Evolutionary conservation across 2,329 filamentous ascomycete genomes (phyloP), one percentile per base, ranked within the genome.

Genomic region (Pseudogymnoascus verrucosus): DNA sequence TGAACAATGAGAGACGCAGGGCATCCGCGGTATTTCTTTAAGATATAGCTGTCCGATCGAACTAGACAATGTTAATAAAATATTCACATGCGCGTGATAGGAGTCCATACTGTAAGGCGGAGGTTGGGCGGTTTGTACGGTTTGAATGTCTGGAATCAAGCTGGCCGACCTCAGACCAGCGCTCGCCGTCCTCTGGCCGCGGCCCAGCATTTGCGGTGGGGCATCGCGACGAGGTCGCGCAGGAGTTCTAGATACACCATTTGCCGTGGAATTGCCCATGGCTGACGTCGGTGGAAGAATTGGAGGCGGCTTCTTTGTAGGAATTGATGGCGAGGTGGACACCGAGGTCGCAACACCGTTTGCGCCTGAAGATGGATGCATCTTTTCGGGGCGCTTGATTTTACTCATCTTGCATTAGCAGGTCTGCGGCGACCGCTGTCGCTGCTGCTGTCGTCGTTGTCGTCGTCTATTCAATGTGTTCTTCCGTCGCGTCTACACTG

Each of bases 1-100:
- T 97, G 93, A 23, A 99, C 80, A 61, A 93, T 86, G 23, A 99
- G 80, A 3, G 93, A 98, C 0, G 95, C 93, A 7, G 88, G 85
- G 61, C 82, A 82, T 71, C 83, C 85, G 42, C 79, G 81, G 76
- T 89, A 92, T 76, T 93, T 96, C 70, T 84, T 87, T n/a, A 98
- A 80, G 59, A 98, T 91, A 70, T 95, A 90, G 12, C 83, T 77
- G 65, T 88, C 85, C 31, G 87, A 89, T 73, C 89, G 84, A 47
- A 93, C 91, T 92, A 64, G 11, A 11, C 23, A 39, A 63, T 62
- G 40, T 70, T 69, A 65, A 69, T 64, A 64, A 1, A 61, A 31
- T 26, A 61, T 31, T 26, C 31, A 19, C 26, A 61, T 34, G 34
- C 67, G 65, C 71, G 65, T 67, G 37, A 47, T 60, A 62, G 44